These are phyloP conservation scores for Paraconiothyrium brasiliense DNA, from an alignment of 2,329 filamentous ascomycete species.

Conservation along the genomic window DNA sequence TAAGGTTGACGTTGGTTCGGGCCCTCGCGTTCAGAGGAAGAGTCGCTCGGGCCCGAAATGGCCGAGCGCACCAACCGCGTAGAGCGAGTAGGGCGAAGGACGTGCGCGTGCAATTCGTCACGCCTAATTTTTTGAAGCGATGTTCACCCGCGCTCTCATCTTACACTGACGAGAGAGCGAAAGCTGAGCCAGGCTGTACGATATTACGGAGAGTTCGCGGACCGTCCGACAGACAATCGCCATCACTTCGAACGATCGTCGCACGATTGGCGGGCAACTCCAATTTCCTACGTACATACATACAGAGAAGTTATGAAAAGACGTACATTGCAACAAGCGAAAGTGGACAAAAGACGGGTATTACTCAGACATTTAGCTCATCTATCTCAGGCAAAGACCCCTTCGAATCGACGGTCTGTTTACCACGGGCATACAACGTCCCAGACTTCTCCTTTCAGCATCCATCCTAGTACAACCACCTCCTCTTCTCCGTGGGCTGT, in stretches of 20 bases:
- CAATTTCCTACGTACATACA: background rate
- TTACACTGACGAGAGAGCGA: too few species aligned
- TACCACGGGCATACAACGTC: background rate
- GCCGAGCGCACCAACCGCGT: background rate
- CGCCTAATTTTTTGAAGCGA: background rate
- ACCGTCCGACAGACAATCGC: too few species aligned
- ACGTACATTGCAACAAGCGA: background rate
- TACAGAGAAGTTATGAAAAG: background rate
- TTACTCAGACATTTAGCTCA: conserved; percentile 12
- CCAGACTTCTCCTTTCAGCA: background rate
- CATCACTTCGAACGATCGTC: background rate
- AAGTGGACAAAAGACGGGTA: conserved; percentile 1
- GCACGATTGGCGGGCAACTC: background rate
- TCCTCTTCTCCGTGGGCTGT: conserved; percentile 29
- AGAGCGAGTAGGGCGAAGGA: background rate
- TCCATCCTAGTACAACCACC: conserved; percentile 19
- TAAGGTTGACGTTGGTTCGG: background rate
- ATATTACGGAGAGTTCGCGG: too few species aligned
- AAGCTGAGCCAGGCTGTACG: too few species aligned
- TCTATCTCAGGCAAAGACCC: conserved; percentile 5
- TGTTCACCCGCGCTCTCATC: too few species aligned
- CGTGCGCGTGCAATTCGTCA: background rate
- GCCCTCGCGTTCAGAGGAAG: background rate
- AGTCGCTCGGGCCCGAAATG: conserved; percentile 7
- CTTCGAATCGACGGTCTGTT: background rate